Evolutionary conservation across 805 yeast species (phyloP).

Genomic region (Candida suzukii): DNA sequence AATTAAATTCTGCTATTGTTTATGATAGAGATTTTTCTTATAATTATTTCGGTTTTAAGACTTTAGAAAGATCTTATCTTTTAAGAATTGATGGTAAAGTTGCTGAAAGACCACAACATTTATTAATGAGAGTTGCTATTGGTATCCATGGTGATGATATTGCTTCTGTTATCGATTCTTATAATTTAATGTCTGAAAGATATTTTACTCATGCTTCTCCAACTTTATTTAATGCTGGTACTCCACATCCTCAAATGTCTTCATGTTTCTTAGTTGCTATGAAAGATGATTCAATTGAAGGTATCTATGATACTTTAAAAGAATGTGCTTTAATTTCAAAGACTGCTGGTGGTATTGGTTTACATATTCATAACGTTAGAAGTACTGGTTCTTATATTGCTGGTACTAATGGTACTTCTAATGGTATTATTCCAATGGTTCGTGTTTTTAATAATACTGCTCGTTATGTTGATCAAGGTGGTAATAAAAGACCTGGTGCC

Average conservation of each 20-base stretch:
- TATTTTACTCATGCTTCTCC: slow-evolving; percentile 59
- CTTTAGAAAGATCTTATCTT: slow-evolving; percentile 52
- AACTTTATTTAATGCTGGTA: slow-evolving; percentile 56
- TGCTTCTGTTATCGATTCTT: slow-evolving; percentile 45
- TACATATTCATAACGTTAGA: slow-evolving; percentile 54
- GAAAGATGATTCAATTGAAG: slow-evolving; percentile 59
- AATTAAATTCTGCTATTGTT: slow-evolving; percentile 65
- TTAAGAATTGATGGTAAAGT: slow-evolving; percentile 48
- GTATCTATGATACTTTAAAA: slow-evolving; percentile 54
- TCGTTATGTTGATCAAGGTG: slow-evolving; percentile 60
- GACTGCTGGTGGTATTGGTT: slow-evolving; percentile 59
- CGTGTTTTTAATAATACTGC: slow-evolving; percentile 60
- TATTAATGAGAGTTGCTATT: slow-evolving; percentile 55
- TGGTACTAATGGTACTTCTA: slow-evolving; percentile 57
- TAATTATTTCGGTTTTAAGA: slow-evolving; percentile 56
- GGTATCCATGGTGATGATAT: slow-evolving; percentile 55
- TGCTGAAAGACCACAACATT: slow-evolving; percentile 56
- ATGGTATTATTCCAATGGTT: slow-evolving; percentile 57
- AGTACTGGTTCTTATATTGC: slow-evolving; percentile 55
- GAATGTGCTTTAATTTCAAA: slow-evolving; percentile 57
- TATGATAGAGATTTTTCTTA: slow-evolving; percentile 59
- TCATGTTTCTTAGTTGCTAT: slow-evolving; percentile 59
- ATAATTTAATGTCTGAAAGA: slow-evolving; percentile 52
- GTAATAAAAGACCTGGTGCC: slow-evolving; percentile 61
- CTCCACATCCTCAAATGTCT: slow-evolving; percentile 53